phyloP scores from a whole-genome alignment of 176 grass and related monocot genomes.

The Puccinellia tenuiflora region DNA sequence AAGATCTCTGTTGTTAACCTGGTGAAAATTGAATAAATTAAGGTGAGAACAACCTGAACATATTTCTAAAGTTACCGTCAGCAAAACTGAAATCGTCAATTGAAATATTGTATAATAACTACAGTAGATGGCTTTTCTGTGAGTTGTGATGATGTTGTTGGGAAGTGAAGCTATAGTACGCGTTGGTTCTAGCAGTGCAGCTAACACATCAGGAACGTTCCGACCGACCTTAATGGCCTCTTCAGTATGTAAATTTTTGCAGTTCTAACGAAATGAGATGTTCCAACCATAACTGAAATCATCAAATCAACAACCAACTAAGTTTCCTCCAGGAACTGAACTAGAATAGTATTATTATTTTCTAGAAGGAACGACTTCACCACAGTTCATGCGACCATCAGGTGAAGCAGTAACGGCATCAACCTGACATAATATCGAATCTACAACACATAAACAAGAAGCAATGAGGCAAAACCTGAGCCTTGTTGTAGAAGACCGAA shows the following conservation, averaged over 20 bases:
- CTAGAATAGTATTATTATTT: not conserved
- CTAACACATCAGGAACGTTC: not conserved
- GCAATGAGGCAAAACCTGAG: constrained; percentile 20
- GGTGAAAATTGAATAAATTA: not conserved
- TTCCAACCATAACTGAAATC: not conserved
- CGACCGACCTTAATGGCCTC: not conserved
- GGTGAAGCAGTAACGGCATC: not conserved
- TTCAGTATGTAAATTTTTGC: not conserved
- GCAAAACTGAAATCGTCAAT: not conserved
- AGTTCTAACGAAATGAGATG: not conserved
- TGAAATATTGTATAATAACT: not conserved
- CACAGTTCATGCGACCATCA: not conserved
- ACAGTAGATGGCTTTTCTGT: not conserved
- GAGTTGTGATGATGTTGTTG: not conserved
- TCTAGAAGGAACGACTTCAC: not conserved
- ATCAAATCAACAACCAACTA: not conserved
- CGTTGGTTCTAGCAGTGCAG: not conserved
- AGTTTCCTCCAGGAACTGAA: not conserved
- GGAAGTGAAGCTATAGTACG: not conserved
- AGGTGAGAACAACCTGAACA: not conserved
- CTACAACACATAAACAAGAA: not conserved
- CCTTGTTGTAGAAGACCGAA: constrained; percentile 52
- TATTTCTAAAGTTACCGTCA: not conserved
- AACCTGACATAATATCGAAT: not conserved
- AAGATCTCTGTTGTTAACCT: constrained; percentile 57